Conservation (phyloP, 495 filamentous ascomycete species). For the Podospora appendiculata region DNA sequence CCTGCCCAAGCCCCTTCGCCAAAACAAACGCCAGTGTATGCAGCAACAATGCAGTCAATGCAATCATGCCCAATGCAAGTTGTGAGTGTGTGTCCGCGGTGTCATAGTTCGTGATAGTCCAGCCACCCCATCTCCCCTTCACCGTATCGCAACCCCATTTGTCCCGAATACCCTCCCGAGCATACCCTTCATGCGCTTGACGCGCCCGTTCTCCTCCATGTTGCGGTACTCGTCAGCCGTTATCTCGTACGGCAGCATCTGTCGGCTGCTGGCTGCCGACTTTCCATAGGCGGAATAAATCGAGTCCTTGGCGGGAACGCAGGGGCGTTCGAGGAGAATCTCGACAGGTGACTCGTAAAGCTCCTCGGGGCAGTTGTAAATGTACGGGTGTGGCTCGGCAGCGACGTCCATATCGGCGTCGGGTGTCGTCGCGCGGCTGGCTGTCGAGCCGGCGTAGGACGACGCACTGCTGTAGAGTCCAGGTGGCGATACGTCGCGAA, state of each 20-base stretch:
- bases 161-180: conserved; percentile 32
- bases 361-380: conserved; percentile 21
- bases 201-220: conserved; percentile 27
- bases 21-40: too few species aligned
- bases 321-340: conserved; percentile 21
- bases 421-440: conserved; percentile 38
- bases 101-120: background rate
- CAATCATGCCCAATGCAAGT: background rate
- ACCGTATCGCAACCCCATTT: background rate
- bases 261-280: conserved; percentile 8
- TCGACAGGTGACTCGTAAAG: conserved; percentile 34
- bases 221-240: conserved; percentile 31
- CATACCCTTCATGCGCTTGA: conserved; percentile 33
- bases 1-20: too few species aligned
- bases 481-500: conserved; percentile 28
- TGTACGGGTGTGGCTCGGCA: conserved; percentile 22
- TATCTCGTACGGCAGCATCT: conserved; percentile 41
- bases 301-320: conserved; percentile 19
- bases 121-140: background rate
- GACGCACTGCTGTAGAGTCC: conserved; percentile 34
- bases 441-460: conserved; percentile 32
- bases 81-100: background rate
- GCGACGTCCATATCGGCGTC: conserved; percentile 24
- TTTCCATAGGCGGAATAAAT: conserved; percentile 9
- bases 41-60: background rate